Base-by-base conservation (phyloP, 345 rosid species). In the Hibiscus syriacus region DNA sequence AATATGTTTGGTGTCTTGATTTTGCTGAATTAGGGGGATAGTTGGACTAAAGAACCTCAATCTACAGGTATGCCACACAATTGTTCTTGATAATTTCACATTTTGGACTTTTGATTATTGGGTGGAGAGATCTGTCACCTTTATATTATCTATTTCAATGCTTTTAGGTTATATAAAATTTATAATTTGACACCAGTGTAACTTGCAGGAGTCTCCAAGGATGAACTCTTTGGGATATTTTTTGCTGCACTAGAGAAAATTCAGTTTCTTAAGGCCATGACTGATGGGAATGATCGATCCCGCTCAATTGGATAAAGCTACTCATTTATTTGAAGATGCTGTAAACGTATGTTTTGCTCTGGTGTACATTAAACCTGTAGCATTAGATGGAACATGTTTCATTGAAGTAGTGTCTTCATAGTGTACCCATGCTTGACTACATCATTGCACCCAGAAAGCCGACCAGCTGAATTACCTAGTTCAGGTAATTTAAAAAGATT, bases 231-330 rank as follows among this genome's bases (percentile, higher is more conserved):
- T 78, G 92, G 88, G 26, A 87, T 86, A 69, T 81, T 89, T 76
- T 75, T 89, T 76, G 83, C 83, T 62, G 98, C 96, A 36, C 94
- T 92, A 59, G 96, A 92, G 81, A 86, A 85, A 78, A 66, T 77
- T 17, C 80, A 81, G 72, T 87, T 80, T 74, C 79, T 92, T 27
- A 83, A 64, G 73, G 48, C 69, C 41, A 70, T 77, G 38, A 73
- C 86, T 54, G 88, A 85, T 39, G 94, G 90, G 55, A 85, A 70
- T 29, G 94, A 89, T 67, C n/a, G 96, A 89, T 60, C 76, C 87
- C 67, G 70, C 73, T 59, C 89, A 78, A 74, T 71, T 92, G 58
- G 96, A 87, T 58, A 87, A 79, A 79, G 96, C 94, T 67, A 81
- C 94, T 8, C 63, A 29, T 25, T 57, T 89, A 70, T 92, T 92